Conservation (phyloP, 176 grass and related monocot species). For the Rhipidocladum racemiflorum region DNA sequence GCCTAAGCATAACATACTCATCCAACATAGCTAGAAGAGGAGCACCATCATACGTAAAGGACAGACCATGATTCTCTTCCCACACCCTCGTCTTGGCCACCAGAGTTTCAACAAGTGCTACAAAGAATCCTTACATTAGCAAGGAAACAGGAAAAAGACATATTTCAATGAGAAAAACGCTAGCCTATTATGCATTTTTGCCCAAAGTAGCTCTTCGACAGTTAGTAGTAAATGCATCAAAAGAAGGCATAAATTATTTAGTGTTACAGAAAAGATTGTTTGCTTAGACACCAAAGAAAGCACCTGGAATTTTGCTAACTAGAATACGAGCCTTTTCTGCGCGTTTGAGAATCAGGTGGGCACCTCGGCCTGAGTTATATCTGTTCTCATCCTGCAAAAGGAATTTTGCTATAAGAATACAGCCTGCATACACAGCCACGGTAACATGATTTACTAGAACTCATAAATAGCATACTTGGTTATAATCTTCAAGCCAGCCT, state of each 20-base stretch:
- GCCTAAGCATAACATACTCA: slow-evolving; percentile 74
- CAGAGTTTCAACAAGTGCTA: slow-evolving; percentile 75
- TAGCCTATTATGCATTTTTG: neutral
- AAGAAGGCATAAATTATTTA: neutral
- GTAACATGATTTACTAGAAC: neutral
- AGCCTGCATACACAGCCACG: neutral
- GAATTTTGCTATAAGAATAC: slow-evolving; percentile 5
- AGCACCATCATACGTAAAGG: slow-evolving; percentile 72
- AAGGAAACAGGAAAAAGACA: neutral
- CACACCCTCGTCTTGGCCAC: slow-evolving; percentile 63
- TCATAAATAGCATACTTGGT: too few species aligned
- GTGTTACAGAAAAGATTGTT: neutral
- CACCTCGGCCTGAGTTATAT: slow-evolving; percentile 76
- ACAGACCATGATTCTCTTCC: slow-evolving; percentile 60
- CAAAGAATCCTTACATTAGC: slow-evolving; percentile 28
- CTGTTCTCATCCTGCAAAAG: slow-evolving; percentile 72
- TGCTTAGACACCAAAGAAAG: neutral
- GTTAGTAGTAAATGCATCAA: neutral
- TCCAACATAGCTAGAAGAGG: slow-evolving; percentile 78
- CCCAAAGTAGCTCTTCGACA: neutral
- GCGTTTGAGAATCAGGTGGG: slow-evolving; percentile 69
- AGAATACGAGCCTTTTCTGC: slow-evolving; percentile 84
- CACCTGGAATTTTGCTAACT: slow-evolving; percentile 82
- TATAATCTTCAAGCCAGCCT: too few species aligned
- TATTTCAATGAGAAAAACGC: neutral